Evolutionary conservation across 129 eudicot genomes (phyloP).

Genomic region (Flaveria trinervia): DNA sequence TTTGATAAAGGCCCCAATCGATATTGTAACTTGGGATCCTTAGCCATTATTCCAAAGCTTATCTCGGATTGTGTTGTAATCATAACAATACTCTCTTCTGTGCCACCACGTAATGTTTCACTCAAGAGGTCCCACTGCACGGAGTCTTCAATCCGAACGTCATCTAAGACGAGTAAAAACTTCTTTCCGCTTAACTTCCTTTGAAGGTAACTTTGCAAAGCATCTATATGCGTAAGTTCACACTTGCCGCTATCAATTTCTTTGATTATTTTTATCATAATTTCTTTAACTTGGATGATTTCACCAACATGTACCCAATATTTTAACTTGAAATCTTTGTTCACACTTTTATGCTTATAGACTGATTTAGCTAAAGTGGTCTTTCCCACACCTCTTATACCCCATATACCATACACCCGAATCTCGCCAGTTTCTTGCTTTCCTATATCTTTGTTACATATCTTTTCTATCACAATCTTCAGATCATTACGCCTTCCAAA

Average conservation of each 20-base stretch:
- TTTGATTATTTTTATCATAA: background rate
- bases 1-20: constrained; percentile 20
- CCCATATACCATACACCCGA: background rate
- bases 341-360: background rate
- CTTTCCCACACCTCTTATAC: constrained; percentile 16
- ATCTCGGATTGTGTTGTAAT: constrained; percentile 19
- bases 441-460: background rate
- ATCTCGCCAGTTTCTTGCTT: background rate
- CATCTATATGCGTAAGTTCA: background rate
- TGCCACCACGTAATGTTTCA: constrained; percentile 28
- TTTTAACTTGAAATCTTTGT: background rate
- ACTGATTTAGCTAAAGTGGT: constrained; percentile 14
- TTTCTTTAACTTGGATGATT: background rate
- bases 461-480: background rate
- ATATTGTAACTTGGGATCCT: constrained; percentile 13
- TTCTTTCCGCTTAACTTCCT: constrained; percentile 11
- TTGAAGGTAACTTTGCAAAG: constrained; percentile 1
- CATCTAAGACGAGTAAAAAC: constrained; percentile 40
- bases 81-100: constrained; percentile 22
- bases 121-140: constrained; percentile 27
- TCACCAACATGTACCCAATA: background rate
- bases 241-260: background rate
- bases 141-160: constrained; percentile 38
- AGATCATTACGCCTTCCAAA: background rate
- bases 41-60: constrained; percentile 18